phyloP scores from a whole-genome alignment of 495 filamentous ascomycete genomes.

The Aspergillus avenaceus region DNA sequence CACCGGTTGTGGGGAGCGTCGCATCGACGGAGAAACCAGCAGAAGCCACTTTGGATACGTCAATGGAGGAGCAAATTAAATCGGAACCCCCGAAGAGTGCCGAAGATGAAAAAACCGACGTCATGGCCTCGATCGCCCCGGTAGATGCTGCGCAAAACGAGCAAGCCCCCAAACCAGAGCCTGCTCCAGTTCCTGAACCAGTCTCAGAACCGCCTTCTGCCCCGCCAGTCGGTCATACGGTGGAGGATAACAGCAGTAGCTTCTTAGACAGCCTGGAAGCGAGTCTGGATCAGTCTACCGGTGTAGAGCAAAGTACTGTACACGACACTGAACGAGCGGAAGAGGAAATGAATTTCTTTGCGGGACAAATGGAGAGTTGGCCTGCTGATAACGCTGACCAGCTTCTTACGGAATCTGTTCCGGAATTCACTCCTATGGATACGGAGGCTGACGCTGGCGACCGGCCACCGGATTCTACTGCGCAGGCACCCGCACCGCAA shows the following conservation, averaged over 20 bases:
- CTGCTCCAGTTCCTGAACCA: background rate
- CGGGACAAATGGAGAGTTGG: background rate
- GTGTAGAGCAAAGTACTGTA: background rate
- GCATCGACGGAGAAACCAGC: background rate
- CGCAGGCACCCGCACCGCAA: background rate
- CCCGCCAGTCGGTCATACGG: background rate
- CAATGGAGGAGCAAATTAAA: background rate
- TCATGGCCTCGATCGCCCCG: too few species aligned
- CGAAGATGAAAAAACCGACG: background rate
- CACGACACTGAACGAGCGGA: background rate
- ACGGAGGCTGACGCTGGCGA: background rate
- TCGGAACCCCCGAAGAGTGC: background rate
- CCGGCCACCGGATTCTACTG: background rate
- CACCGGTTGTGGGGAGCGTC: background rate
- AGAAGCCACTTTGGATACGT: background rate
- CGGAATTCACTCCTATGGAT: background rate
- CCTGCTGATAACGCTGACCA: background rate
- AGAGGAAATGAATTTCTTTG: background rate
- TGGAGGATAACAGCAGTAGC: constrained; percentile 8
- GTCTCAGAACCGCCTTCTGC: background rate
- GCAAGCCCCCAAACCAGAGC: background rate
- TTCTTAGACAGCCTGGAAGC: constrained; percentile 21
- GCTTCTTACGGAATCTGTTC: background rate
- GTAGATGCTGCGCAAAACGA: background rate
- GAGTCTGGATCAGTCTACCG: constrained; percentile 9